Base-by-base conservation (phyloP, 305 asterid species). In the Fraxinus albicans region DNA sequence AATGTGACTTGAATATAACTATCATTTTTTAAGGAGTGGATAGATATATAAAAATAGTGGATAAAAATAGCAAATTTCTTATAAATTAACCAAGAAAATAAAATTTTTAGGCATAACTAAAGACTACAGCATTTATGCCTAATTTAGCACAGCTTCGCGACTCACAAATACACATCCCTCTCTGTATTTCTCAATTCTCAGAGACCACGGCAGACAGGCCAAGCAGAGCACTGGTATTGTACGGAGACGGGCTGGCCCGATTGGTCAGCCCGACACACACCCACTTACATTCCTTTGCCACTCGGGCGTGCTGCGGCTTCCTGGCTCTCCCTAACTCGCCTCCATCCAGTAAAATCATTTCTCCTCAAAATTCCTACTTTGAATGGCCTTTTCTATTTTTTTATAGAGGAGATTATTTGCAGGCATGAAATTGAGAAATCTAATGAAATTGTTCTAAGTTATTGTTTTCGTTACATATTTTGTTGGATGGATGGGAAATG, bases 171-270 rank as follows among this genome's bases (percentile, higher is more conserved):
- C 73, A 27, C 21, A 27, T 27, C 75, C 36, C 25, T 4, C n/a
- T 29, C 9, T 69, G 38, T 69, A 12, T 65, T 65, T 29, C 75
- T 27, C 36, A 69, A 0, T 21, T 58, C 75, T 13, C 36, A 27
- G 75, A 12, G 19, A 69, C 21, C 70, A 95, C 94, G 99, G 99
- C 98, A 31, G 98, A 96, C 88, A 93, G 91, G 86, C 90, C 98
- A 35, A 96, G 99, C 92, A 93, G 97, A 90, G 98, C 86, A 40
- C 80, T 96, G 67, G 92, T 96, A 34, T 60, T 96, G 78, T 89
- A 88, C 82, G 99, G 99, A 3, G 97, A 96, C 58, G 98, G 97
- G 44, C 80, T 92, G 44, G 97, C 95, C 88, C 89, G 93, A 83
- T 86, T 78, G 82, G 15, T 93, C 77, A 50, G 73, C 88, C 91